phyloP scores from a whole-genome alignment of 805 yeast genomes.

The Barnettozyma botsteinii region DNA sequence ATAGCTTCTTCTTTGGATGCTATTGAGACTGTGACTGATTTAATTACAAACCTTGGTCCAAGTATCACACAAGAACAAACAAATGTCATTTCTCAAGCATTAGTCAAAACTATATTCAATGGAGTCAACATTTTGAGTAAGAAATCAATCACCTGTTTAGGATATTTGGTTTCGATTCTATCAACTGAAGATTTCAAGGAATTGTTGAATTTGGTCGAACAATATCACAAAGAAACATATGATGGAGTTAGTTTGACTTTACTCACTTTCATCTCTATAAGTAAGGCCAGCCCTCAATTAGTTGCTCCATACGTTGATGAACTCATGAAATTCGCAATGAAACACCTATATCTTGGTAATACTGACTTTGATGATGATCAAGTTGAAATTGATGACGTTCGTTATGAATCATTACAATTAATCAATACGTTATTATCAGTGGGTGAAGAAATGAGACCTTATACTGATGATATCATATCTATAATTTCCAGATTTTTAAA shows the following conservation, averaged over 20 bases:
- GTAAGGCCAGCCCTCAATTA: conserved; percentile 25
- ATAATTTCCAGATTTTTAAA: conserved; percentile 29
- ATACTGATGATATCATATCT: conserved; percentile 25
- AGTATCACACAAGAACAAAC: conserved; percentile 35
- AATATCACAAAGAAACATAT: conserved; percentile 16
- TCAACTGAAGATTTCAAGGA: conserved; percentile 22
- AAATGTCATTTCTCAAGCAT: conserved; percentile 19
- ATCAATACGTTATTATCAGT: conserved; percentile 37
- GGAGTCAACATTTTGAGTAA: conserved; percentile 43
- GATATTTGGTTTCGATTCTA: conserved; percentile 32
- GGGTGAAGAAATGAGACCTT: conserved; percentile 28
- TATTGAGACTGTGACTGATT: conserved; percentile 55
- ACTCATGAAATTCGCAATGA: conserved; percentile 21
- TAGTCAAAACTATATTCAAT: conserved; percentile 35
- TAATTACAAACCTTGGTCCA: conserved; percentile 44
- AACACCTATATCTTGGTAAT: conserved; percentile 25
- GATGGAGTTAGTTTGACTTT: conserved; percentile 18
- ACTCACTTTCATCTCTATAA: conserved; percentile 21
- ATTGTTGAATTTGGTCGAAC: conserved; percentile 18
- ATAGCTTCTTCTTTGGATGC: conserved; percentile 40
- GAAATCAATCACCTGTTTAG: conserved; percentile 44
- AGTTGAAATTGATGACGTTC: conserved; percentile 38
- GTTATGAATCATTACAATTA: conserved; percentile 43
- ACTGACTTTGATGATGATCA: conserved; percentile 34
- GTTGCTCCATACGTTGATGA: conserved; percentile 18